Evolutionary conservation across 2,329 filamentous ascomycete species (phyloP).

Genomic region (Cladophialophora psammophila): DNA sequence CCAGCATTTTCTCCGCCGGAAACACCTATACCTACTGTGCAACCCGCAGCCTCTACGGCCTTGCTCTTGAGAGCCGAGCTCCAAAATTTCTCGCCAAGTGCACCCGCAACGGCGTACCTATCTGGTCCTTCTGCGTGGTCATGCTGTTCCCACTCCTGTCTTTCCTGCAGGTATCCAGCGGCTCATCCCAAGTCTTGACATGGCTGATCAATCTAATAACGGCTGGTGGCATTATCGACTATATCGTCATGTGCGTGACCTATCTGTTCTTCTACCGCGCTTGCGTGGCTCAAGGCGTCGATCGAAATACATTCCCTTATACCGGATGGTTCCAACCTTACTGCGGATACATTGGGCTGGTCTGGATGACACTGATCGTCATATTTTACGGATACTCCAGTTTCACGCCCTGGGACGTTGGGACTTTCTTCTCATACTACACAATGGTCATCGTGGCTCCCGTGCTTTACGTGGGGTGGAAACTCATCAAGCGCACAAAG

Average conservation of each 20-base stretch:
- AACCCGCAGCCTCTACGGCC: slow-evolving; percentile 68
- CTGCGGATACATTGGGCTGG: slow-evolving; percentile 51
- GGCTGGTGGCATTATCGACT: slow-evolving; percentile 59
- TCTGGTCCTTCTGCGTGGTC: slow-evolving; percentile 64
- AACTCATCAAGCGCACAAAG: slow-evolving; percentile 67
- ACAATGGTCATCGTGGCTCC: slow-evolving; percentile 64
- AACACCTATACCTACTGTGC: slow-evolving; percentile 66
- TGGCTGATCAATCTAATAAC: slow-evolving; percentile 61
- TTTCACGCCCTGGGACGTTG: slow-evolving; percentile 64
- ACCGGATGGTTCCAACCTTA: slow-evolving; percentile 67
- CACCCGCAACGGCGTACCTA: slow-evolving; percentile 67
- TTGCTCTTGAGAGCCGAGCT: slow-evolving; percentile 70
- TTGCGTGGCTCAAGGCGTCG: slow-evolving; percentile 58
- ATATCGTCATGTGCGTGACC: slow-evolving; percentile 66
- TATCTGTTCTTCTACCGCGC: slow-evolving; percentile 67
- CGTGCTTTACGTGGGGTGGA: slow-evolving; percentile 67
- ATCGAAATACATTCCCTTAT: slow-evolving; percentile 65
- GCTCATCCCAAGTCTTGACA: slow-evolving; percentile 59
- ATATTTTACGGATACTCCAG: slow-evolving; percentile 67
- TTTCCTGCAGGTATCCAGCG: slow-evolving; percentile 60
- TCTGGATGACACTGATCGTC: slow-evolving; percentile 71
- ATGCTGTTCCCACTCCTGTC: slow-evolving; percentile 62
- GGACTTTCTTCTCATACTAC: slow-evolving; percentile 71
- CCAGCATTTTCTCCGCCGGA: slow-evolving; percentile 32
- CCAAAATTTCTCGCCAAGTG: slow-evolving; percentile 52